Base-by-base conservation (phyloP, 768 basidiomycete genomes). In the Suillus bovinus region DNA sequence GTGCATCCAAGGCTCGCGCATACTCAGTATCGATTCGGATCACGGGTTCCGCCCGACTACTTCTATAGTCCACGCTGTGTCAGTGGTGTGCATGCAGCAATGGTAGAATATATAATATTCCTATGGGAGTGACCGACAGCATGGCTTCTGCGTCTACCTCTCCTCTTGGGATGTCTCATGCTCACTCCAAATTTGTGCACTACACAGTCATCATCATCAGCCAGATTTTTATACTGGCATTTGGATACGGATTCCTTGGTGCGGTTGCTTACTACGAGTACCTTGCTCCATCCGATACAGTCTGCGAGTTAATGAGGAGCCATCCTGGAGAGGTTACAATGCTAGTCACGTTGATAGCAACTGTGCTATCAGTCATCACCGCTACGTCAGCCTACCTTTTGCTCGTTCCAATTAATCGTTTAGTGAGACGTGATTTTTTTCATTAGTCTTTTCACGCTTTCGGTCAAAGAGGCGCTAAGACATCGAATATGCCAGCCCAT, bases 401-500 rank as follows among this genome's bases (percentile, higher is more conserved):
- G 3, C 11, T 52, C 17, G 3, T 10, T 33, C 20, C 6, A 3
- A 24, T 3, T 24, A 5, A 10, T 24, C 8, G 17, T 50, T 52
- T 4, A 44, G 17, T 17, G 29, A 31, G 5, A 31, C 4, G 24
- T 24, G 8, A 20, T 31, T 6, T 52, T 17, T 57, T 47, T 8
- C 9, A 16, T 9, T 4, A 64, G 66, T 1, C 59, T 20, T 38
- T 62, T 64, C 31, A 34, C 61, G 1, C 11, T 57, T 0, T 60
- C 66, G 3, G 27, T 67, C 34, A 65, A 52, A n/a, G 59, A 67
- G 54, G 63, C 59, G 4, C 41, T 67, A 38, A 42, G 55, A 14
- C 60, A 64, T 39, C 58, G 66, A 13, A 60, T 67, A 61, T 56
- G 50, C 33, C 16, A 54, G 5, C 59, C 61, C 2, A 65, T 65